phyloP scores from a whole-genome alignment of 352 stramenopile genomes.

The Globisporangium radiosum region DNA sequence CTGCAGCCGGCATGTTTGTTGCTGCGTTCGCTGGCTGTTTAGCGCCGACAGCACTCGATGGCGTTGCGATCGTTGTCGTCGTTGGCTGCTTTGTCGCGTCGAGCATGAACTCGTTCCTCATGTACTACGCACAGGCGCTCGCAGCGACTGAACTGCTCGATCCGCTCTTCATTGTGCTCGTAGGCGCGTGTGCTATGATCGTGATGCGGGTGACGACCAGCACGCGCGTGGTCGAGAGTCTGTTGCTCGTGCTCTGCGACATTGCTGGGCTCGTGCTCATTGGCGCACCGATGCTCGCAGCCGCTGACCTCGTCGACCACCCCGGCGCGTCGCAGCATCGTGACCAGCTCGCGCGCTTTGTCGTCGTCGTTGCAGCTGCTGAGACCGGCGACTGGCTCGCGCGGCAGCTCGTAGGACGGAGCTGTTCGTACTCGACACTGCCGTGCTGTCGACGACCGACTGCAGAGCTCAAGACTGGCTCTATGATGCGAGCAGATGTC shows the following conservation, averaged over 20 bases:
- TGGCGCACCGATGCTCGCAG: slow-evolving; percentile 29
- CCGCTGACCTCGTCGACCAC: slow-evolving; percentile 36
- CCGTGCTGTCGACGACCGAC: slow-evolving; percentile 21
- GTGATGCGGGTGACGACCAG: slow-evolving; percentile 44
- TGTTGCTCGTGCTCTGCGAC: slow-evolving; percentile 36
- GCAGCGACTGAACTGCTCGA: slow-evolving; percentile 28
- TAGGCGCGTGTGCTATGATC: slow-evolving; percentile 27
- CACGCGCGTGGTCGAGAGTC: slow-evolving; percentile 38
- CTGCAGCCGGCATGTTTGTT: slow-evolving; percentile 19
- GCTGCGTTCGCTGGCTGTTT: slow-evolving; percentile 31
- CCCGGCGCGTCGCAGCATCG: slow-evolving; percentile 22
- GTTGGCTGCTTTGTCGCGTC: slow-evolving; percentile 38
- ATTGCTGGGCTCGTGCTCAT: slow-evolving; percentile 24
- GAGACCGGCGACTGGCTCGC: slow-evolving; percentile 23
- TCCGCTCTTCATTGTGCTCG: slow-evolving; percentile 39
- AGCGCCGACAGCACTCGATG: slow-evolving; percentile 27
- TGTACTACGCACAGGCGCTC: slow-evolving; percentile 28
- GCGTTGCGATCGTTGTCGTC: slow-evolving; percentile 33
- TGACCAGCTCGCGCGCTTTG: slow-evolving; percentile 38
- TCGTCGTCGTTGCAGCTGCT: slow-evolving; percentile 36
- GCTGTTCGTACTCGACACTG: slow-evolving; percentile 6
- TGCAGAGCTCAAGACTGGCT: slow-evolving; percentile 10
- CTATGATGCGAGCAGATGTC: slow-evolving; percentile 10
- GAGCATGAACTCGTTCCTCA: slow-evolving; percentile 46
- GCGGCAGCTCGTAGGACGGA: slow-evolving; percentile 1